A percentile compares a stretch with the other conserved stretches of the same genome.
These are phyloP conservation scores for Allantophomopsis lycopodina DNA, from an alignment of 2,329 filamentous ascomycete species.

Conservation along the genomic window DNA sequence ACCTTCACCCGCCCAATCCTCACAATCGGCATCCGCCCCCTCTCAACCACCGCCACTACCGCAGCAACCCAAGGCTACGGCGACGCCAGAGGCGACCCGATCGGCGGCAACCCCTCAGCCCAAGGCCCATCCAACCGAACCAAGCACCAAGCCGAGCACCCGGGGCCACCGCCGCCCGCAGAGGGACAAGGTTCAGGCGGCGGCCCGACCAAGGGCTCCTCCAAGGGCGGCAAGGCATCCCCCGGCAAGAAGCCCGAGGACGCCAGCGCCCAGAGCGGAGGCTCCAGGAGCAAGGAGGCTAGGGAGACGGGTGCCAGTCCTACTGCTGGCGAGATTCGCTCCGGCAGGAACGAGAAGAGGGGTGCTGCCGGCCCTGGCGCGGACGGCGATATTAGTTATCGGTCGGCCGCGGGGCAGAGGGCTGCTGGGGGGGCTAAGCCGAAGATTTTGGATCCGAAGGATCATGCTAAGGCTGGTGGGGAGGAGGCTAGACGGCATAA, in stretches of 20 bases:
- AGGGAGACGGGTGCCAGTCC: constrained; percentile 21
- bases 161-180: constrained; percentile 24
- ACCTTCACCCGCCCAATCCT: no score
- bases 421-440: constrained; percentile 26
- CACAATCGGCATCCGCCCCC: constrained; percentile 3
- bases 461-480: constrained; percentile 18
- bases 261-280: constrained; percentile 23
- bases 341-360: neutral
- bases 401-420: constrained; percentile 4
- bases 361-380: constrained; percentile 7
- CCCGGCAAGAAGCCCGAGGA: constrained; percentile 11
- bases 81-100: constrained; percentile 23
- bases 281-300: constrained; percentile 24
- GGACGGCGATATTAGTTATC: constrained; percentile 11
- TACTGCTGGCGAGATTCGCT: constrained; percentile 12
- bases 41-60: constrained; percentile 5
- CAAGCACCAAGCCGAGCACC: constrained; percentile 25
- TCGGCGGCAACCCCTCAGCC: constrained; percentile 20
- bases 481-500: constrained; percentile 46
- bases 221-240: constrained; percentile 9
- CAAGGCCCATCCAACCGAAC: constrained; percentile 19
- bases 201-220: constrained; percentile 20
- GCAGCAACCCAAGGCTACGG: constrained; percentile 23
- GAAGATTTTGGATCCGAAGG: constrained; percentile 34
- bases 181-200: constrained; percentile 24